phyloP scores from a whole-genome alignment of 495 filamentous ascomycete genomes.

The Pyrenula aspistea region DNA sequence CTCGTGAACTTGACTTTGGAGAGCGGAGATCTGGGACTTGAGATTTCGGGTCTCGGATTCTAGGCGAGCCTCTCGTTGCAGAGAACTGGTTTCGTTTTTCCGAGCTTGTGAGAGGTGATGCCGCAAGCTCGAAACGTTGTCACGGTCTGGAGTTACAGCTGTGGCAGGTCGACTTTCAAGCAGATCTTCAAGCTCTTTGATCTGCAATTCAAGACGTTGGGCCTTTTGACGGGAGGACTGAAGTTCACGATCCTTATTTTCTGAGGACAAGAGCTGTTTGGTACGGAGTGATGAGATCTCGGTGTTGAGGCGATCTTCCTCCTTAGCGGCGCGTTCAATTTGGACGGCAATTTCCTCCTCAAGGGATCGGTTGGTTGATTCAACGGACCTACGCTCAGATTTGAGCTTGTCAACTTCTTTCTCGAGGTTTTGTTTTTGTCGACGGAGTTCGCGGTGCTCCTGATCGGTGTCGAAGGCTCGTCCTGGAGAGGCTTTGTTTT shows the following conservation, averaged over 20 bases:
- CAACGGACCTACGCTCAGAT: slow-evolving; percentile 40
- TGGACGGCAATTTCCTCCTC: slow-evolving; percentile 43
- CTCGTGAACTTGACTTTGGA: slow-evolving; percentile 46
- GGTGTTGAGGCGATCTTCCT: slow-evolving; percentile 42
- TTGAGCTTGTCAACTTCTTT: slow-evolving; percentile 43
- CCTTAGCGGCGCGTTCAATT: slow-evolving; percentile 40
- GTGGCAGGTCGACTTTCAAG: slow-evolving; percentile 24
- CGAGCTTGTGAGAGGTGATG: slow-evolving; percentile 49
- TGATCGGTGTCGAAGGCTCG: slow-evolving; percentile 46
- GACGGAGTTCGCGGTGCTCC: slow-evolving; percentile 50
- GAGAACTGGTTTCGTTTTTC: slow-evolving; percentile 47
- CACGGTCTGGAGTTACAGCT: slow-evolving; percentile 31
- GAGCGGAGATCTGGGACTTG: slow-evolving; percentile 38
- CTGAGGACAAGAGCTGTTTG: slow-evolving; percentile 26
- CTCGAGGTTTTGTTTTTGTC: slow-evolving; percentile 45
- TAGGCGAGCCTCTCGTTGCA: slow-evolving; percentile 50
- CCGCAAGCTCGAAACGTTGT: slow-evolving; percentile 45
- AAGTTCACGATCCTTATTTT: slow-evolving; percentile 35
- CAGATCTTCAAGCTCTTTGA: slow-evolving; percentile 44
- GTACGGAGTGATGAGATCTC: slow-evolving; percentile 47
- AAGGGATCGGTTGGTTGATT: slow-evolving; percentile 36
- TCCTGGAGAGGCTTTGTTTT: slow-evolving; percentile 27
- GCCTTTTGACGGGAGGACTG: slow-evolving; percentile 38
- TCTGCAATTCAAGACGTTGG: slow-evolving; percentile 45
- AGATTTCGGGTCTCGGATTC: slow-evolving; percentile 40